phyloP scores from a whole-genome alignment of 208 protist genomes.

The Angomonas ambiguus region DNA sequence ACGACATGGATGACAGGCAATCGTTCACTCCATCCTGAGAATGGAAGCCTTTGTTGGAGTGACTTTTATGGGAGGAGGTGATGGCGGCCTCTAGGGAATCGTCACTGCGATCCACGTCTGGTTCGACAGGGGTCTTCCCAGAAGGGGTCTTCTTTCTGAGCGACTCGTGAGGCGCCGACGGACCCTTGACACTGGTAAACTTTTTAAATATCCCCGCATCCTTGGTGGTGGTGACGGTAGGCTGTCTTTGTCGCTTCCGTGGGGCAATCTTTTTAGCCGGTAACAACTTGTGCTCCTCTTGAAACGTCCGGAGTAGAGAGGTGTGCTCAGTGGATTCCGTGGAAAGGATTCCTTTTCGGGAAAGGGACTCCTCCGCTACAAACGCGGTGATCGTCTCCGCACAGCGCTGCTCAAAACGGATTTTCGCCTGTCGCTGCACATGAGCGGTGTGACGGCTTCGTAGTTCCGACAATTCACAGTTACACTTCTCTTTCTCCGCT shows the following conservation, averaged over 20 bases:
- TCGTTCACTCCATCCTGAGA: neutral
- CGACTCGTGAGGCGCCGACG: neutral
- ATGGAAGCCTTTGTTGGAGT: too few species aligned
- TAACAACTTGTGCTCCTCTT: neutral
- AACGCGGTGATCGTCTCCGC: constrained; percentile 31
- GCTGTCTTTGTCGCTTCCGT: neutral
- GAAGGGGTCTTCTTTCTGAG: too few species aligned
- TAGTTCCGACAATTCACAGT: constrained; percentile 7
- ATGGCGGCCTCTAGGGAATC: constrained; percentile 2
- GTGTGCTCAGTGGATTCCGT: constrained; percentile 13
- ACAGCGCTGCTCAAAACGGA: constrained; percentile 12
- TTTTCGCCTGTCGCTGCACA: constrained; percentile 2
- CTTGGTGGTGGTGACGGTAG: too few species aligned
- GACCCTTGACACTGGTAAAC: neutral
- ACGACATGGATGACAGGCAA: neutral
- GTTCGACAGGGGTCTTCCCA: neutral
- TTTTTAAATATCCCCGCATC: too few species aligned
- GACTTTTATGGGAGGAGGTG: too few species aligned
- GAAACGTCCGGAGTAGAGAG: neutral
- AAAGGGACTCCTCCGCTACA: constrained; percentile 47
- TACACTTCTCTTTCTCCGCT: too few species aligned
- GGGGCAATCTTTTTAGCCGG: neutral
- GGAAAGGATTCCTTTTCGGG: constrained; percentile 14
- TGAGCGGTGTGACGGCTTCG: constrained; percentile 17
- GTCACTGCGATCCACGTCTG: neutral